Evolutionary conservation across 2,329 filamentous ascomycete species (phyloP), one percentile per base, ranked within the genome.

Genomic region (Neofusicoccum ribis): DNA sequence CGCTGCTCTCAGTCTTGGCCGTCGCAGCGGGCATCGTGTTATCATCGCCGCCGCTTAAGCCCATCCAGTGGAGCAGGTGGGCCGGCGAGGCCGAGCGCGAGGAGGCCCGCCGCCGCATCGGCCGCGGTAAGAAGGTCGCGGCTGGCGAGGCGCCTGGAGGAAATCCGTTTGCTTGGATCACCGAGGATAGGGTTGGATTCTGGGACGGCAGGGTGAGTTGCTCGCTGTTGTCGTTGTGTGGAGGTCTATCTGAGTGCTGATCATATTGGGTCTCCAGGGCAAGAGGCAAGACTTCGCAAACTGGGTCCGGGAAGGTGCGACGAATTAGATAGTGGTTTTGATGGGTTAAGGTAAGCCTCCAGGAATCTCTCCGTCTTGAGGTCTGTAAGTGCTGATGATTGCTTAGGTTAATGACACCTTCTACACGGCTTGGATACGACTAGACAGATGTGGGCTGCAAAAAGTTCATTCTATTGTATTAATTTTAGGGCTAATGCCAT

Each of bases 111-210:
- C 90, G 41, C 88, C 92, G 73, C 89, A 86, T 75, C 87, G 76
- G 89, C 44, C 83, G 80, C 67, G 90, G 59, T 71, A 76, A 60
- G 17, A 51, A 31, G 23, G 51, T 59, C 27, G 14, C 46, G 5
- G 36, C 37, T 8, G 52, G 63, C 15, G 51, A 84, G 68, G 80
- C 86, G 41, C 64, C 64, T 1, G 47, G 43, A 12, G 90, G 90
- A 15, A 97, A 96, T 74, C 92, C 93, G 5, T 98, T 93, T 77
- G 39, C 63, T 11, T 84, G 82, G 58, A 83, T 86, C 51, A 78
- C 97, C 67, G 94, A 98, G 79, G 89, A 91, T 66, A 83, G 95
- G 70, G 87, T 89, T 52, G 89, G 92, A 1, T 99, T 98, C 73
- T 85, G 92, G 80, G 92, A 99, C 80, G 91, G 98, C 68, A 88